Evolutionary conservation across 108 stramenopile species (phyloP).

Genomic region (Asterionellopsis glacialis): DNA sequence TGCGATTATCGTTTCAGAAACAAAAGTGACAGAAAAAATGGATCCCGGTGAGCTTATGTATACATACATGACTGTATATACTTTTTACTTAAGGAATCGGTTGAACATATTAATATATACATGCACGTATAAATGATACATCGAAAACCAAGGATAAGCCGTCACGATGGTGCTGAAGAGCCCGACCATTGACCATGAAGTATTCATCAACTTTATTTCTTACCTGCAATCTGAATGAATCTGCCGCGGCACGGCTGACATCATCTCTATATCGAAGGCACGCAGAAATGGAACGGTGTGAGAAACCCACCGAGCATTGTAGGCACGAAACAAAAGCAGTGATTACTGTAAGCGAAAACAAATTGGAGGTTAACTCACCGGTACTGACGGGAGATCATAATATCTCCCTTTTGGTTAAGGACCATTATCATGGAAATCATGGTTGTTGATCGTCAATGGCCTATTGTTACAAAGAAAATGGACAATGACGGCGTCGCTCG

Average conservation of each 20-base stretch:
- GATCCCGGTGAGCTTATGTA: background rate
- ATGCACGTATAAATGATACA: background rate
- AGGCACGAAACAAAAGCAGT: background rate
- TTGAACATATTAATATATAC: conserved; percentile 4
- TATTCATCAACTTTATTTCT: conserved; percentile 10
- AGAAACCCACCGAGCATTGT: conserved; percentile 1
- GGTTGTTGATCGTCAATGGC: conserved; percentile 6
- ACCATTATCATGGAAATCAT: conserved; percentile 94
- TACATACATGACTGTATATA: conserved; percentile 1
- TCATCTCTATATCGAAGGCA: conserved; percentile 62
- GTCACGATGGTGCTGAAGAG: background rate
- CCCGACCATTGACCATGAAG: background rate
- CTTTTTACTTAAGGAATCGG: background rate
- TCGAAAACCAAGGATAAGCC: background rate
- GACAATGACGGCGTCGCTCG: too few species aligned
- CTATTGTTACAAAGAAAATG: too few species aligned
- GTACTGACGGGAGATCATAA: conserved; percentile 92
- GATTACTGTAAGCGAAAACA: background rate
- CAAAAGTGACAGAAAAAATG: background rate
- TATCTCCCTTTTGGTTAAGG: conserved; percentile 89
- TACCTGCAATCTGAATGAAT: conserved; percentile 87
- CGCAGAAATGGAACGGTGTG: conserved; percentile 1
- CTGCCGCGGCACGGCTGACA: conserved; percentile 81
- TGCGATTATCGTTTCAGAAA: background rate
- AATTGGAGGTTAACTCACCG: conserved; percentile 25